phyloP scores from a whole-genome alignment of 2,329 filamentous ascomycete species.

The Ophiostoma piceae region DNA sequence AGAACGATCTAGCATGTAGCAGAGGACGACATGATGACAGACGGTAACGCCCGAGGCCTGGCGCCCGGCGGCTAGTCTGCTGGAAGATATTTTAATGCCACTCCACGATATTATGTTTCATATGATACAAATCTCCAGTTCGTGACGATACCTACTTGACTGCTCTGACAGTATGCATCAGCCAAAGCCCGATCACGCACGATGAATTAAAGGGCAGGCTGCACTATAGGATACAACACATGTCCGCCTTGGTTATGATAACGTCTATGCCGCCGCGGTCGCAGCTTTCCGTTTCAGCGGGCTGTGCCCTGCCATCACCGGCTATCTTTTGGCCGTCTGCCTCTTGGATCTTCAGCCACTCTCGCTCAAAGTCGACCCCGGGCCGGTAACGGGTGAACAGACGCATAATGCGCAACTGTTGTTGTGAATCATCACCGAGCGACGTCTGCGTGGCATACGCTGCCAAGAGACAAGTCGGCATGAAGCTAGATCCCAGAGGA shows the following conservation, averaged over 20 bases:
- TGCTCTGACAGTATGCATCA: not conserved
- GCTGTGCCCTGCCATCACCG: not conserved
- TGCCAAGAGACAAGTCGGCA: constrained; percentile 23
- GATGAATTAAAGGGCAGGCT: not conserved
- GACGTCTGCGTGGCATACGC: constrained; percentile 12
- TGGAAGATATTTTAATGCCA: not conserved
- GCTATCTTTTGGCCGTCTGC: no score
- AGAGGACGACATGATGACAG: not conserved
- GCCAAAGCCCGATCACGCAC: not conserved
- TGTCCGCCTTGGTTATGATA: not conserved
- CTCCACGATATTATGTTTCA: not conserved
- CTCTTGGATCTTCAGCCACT: not conserved
- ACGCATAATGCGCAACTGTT: not conserved
- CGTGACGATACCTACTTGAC: not conserved
- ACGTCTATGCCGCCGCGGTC: not conserved
- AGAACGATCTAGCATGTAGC: not conserved
- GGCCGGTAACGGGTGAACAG: not conserved
- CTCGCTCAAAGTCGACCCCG: not conserved
- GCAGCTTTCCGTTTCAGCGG: not conserved
- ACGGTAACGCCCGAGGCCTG: not conserved
- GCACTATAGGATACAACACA: not conserved
- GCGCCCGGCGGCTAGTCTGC: not conserved
- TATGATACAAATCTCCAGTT: not conserved
- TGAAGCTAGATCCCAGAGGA: constrained; percentile 24
- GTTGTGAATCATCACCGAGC: not conserved